These are phyloP conservation scores for Claviceps sp. DNA, from an alignment of 2,329 filamentous ascomycete species.

Conservation along the genomic window DNA sequence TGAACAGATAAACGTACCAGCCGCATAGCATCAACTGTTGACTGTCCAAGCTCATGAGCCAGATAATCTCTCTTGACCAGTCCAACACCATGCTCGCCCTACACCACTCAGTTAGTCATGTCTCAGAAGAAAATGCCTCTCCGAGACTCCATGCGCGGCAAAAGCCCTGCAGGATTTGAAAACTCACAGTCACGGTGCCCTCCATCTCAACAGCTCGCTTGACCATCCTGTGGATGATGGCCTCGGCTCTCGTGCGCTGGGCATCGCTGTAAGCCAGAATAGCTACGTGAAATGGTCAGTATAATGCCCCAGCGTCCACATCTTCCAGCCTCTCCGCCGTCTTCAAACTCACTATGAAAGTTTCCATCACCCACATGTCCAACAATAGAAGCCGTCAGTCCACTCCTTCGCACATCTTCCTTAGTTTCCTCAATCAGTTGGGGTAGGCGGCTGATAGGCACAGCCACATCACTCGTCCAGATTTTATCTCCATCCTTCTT, in stretches of 20 bases:
- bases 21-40: constrained; percentile 70
- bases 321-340: not conserved
- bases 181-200: constrained; percentile 57
- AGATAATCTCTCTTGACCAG: constrained; percentile 78
- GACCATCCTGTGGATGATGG: constrained; percentile 70
- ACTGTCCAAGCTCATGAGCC: constrained; percentile 59
- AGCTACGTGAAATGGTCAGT: constrained; percentile 18
- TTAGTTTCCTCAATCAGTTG: constrained; percentile 65
- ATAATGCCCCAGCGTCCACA: not conserved
- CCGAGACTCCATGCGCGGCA: constrained; percentile 8
- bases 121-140: not conserved
- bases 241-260: constrained; percentile 53
- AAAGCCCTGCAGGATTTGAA: constrained; percentile 1
- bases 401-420: constrained; percentile 28
- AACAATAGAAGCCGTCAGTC: constrained; percentile 39
- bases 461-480: constrained; percentile 79
- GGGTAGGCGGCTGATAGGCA: constrained; percentile 61
- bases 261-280: constrained; percentile 49
- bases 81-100: constrained; percentile 73
- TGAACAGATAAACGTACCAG: constrained; percentile 37
- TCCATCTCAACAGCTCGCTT: constrained; percentile 75
- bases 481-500: constrained; percentile 54
- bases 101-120: not conserved
- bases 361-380: constrained; percentile 69
- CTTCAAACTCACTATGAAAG: constrained; percentile 44